These are phyloP conservation scores for Leptographium lundbergii DNA, from an alignment of 2,329 filamentous ascomycete genomes.

Conservation along the genomic window DNA sequence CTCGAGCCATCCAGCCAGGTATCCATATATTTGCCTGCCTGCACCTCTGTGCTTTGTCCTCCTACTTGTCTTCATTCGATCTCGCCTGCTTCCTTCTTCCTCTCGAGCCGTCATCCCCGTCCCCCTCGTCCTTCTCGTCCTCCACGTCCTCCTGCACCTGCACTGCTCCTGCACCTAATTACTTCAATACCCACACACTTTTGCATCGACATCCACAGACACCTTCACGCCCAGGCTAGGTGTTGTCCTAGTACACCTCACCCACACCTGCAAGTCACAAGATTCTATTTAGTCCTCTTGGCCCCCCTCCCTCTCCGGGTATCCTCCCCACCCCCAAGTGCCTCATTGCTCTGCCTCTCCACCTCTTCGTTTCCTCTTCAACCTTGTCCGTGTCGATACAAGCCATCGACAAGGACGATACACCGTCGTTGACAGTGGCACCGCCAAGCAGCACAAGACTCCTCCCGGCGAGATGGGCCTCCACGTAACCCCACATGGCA, in stretches of 20 bases:
- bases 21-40: neutral
- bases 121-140: neutral
- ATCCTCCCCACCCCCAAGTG: too few relatives aligned
- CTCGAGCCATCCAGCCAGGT: neutral
- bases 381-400: too few relatives aligned
- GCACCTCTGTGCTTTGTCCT: neutral
- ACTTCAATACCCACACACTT: neutral
- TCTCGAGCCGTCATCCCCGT: neutral
- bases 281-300: too few relatives aligned
- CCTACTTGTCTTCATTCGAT: neutral
- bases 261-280: too few relatives aligned
- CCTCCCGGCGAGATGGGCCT: constrained; percentile 7
- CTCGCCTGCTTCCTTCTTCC: neutral
- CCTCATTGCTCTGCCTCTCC: too few relatives aligned
- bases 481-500: constrained; percentile 10
- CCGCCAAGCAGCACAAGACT: neutral
- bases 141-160: too few relatives aligned
- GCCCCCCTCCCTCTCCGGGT: too few relatives aligned
- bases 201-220: neutral
- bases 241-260: too few relatives aligned
- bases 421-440: too few relatives aligned
- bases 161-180: neutral
- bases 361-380: too few relatives aligned
- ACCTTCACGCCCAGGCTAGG: neutral
- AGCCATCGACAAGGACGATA: too few relatives aligned